Conservation (phyloP, 108 stramenopile species). For the Nannochloropsis oceanica region DNA sequence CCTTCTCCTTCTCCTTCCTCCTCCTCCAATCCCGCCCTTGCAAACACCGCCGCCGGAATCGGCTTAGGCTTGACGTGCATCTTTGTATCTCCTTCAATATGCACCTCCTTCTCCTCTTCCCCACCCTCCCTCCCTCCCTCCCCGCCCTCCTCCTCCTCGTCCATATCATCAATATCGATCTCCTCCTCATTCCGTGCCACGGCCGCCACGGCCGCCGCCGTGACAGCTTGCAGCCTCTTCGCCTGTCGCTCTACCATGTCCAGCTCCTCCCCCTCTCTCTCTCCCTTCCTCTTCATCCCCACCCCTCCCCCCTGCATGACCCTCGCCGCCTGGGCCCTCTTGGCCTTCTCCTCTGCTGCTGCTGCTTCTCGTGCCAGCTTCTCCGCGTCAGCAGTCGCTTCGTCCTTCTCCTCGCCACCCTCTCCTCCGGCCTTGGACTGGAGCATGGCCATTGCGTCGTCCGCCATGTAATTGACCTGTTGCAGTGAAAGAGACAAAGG, state of each 20-base stretch:
- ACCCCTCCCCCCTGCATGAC: slow-evolving; percentile 39
- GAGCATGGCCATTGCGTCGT: slow-evolving; percentile 45
- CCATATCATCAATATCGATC: slow-evolving; percentile 15
- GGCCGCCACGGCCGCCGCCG: not conserved
- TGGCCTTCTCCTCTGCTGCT: not conserved
- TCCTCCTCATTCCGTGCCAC: slow-evolving; percentile 6
- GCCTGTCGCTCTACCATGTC: slow-evolving; percentile 70
- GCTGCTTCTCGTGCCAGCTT: not conserved
- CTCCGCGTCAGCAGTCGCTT: slow-evolving; percentile 18
- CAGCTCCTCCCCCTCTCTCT: slow-evolving; percentile 47
- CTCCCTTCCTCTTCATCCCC: slow-evolving; percentile 43
- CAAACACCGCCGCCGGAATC: not conserved
- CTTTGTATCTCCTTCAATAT: not conserved
- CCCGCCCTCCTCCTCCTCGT: not conserved
- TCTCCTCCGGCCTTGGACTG: not conserved
- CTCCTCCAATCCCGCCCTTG: not conserved
- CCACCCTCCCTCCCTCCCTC: not conserved
- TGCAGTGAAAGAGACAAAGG: not conserved
- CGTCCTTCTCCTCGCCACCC: slow-evolving; percentile 22
- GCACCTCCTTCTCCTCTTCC: not conserved
- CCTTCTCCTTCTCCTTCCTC: not conserved
- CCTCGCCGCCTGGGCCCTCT: not conserved
- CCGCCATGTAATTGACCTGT: slow-evolving; percentile 74
- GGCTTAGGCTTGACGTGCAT: not conserved
- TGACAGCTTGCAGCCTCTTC: slow-evolving; percentile 12